Conservation (phyloP, 345 rosid species). For the Xanthoceras sorbifolium region DNA sequence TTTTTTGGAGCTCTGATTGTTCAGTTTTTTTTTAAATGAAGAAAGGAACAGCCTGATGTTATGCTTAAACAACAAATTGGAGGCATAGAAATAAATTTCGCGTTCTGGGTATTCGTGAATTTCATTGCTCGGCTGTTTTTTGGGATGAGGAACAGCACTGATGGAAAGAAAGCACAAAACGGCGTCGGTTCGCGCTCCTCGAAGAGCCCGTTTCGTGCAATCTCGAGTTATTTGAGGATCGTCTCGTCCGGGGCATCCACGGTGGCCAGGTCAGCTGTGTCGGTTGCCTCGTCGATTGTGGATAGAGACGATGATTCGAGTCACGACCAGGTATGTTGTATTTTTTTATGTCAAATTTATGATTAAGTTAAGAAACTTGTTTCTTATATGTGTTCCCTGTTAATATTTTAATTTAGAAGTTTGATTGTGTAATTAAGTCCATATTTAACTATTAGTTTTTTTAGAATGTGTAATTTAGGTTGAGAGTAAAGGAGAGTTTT, state of each 20-base stretch:
- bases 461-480: neutral
- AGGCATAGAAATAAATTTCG: slow-evolving; percentile 28
- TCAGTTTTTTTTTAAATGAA: neutral
- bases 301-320: slow-evolving; percentile 58
- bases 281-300: slow-evolving; percentile 76
- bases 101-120: slow-evolving; percentile 37
- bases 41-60: slow-evolving; percentile 39
- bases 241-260: slow-evolving; percentile 93
- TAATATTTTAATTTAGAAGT: neutral
- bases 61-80: slow-evolving; percentile 45
- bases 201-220: slow-evolving; percentile 73
- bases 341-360: neutral
- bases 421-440: neutral
- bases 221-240: slow-evolving; percentile 72
- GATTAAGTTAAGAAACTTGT: neutral
- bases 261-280: slow-evolving; percentile 82
- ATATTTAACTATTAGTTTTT: neutral
- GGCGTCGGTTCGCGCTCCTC: slow-evolving; percentile 55
- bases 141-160: slow-evolving; percentile 68
- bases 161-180: slow-evolving; percentile 41
- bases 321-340: slow-evolving; percentile 63
- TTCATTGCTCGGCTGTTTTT: slow-evolving; percentile 35
- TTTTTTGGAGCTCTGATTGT: neutral
- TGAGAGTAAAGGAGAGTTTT: neutral
- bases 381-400: neutral